phyloP scores from a whole-genome alignment of 129 eudicot species.

The Artemisia annua region DNA sequence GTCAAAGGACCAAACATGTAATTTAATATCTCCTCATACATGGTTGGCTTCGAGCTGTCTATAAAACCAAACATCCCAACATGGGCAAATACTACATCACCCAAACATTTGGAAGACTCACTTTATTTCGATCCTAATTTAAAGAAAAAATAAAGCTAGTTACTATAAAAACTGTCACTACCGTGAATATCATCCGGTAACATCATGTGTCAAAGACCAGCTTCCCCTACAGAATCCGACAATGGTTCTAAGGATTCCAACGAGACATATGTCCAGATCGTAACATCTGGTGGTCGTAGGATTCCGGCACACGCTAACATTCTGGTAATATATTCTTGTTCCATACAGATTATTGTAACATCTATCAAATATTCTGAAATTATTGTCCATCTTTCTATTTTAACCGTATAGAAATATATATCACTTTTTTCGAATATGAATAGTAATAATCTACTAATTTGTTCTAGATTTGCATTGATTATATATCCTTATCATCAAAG shows the following conservation, averaged over 20 bases:
- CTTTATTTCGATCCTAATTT: neutral
- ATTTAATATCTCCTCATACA: neutral
- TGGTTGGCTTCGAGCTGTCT: constrained; percentile 34
- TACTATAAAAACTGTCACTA: neutral
- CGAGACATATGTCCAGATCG: constrained; percentile 49
- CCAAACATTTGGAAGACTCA: constrained; percentile 10
- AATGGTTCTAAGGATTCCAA: constrained; percentile 37
- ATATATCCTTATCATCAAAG: no score
- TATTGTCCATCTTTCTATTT: no score
- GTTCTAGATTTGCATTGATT: neutral
- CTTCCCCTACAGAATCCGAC: constrained; percentile 30
- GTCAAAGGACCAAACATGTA: neutral
- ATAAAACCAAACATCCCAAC: constrained; percentile 29
- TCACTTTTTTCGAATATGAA: no score
- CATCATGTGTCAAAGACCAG: constrained; percentile 22
- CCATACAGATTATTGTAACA: neutral
- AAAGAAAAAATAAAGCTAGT: neutral
- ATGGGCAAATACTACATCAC: neutral
- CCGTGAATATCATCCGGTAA: constrained; percentile 22
- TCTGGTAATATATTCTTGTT: constrained; percentile 47
- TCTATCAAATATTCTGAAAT: no score
- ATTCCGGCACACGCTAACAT: constrained; percentile 74
- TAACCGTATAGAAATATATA: no score
- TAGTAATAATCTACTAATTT: neutral
- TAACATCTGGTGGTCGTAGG: constrained; percentile 72